Evolutionary conservation across 768 basidiomycete species (phyloP).

Genomic region (Lepiota brunneoincarnata): DNA sequence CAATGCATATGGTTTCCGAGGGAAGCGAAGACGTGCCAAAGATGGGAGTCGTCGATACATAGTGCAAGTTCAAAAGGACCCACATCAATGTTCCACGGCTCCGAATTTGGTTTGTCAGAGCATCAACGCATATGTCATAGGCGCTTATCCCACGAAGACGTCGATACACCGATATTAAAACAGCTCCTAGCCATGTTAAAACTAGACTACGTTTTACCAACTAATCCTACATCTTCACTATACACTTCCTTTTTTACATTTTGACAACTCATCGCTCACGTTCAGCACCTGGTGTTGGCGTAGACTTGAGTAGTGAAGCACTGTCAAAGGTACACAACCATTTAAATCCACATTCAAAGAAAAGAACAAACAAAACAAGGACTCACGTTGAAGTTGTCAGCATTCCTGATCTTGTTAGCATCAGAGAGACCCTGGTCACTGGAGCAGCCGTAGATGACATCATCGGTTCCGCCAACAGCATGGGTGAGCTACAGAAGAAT

Average conservation of each 20-base stretch:
- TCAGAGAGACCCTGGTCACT: slow-evolving; percentile 37
- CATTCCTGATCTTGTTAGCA: slow-evolving; percentile 31
- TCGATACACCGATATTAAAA: too few relatives aligned
- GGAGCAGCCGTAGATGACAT: slow-evolving; percentile 39
- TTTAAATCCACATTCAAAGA: not conserved
- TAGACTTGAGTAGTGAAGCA: slow-evolving; percentile 47
- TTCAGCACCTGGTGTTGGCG: slow-evolving; percentile 35
- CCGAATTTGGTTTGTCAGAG: not conserved
- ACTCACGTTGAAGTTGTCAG: slow-evolving; percentile 47
- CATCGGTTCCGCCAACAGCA: slow-evolving; percentile 36
- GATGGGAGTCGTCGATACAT: slow-evolving; percentile 10
- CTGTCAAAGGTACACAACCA: slow-evolving; percentile 19
- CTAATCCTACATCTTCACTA: too few relatives aligned
- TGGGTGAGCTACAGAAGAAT: slow-evolving; percentile 34
- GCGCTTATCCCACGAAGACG: too few relatives aligned
- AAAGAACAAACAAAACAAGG: not conserved
- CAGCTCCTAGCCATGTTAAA: too few relatives aligned
- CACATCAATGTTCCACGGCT: not conserved
- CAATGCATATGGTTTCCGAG: not conserved
- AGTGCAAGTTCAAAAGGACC: not conserved
- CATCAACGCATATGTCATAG: too few relatives aligned
- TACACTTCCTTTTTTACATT: not conserved
- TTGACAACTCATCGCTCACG: not conserved
- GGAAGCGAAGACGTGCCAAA: not conserved
- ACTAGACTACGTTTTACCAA: too few relatives aligned